A percentile compares a stretch with the other conserved stretches of the same genome.
These are phyloP conservation scores for Scedosporium minutisporum DNA, from an alignment of 2,329 filamentous ascomycete genomes.

Conservation along the genomic window DNA sequence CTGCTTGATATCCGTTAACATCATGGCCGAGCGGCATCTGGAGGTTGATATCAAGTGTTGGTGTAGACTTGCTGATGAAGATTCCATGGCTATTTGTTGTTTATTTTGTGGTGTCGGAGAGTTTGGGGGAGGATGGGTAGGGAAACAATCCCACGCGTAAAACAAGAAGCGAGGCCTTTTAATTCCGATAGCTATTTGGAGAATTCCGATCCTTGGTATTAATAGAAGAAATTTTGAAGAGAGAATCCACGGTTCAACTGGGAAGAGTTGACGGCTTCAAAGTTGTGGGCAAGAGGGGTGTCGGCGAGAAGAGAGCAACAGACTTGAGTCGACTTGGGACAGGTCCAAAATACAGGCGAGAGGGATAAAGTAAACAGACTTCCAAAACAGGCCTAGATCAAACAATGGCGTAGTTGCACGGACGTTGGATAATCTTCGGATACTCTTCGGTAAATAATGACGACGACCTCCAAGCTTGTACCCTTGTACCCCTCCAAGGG, in stretches of 20 bases:
- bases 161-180: neutral
- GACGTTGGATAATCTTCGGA: neutral
- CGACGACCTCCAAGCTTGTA: neutral
- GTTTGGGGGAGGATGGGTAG: conserved; percentile 8
- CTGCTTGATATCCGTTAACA: conserved; percentile 12
- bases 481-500: neutral
- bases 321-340: conserved; percentile 9
- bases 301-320: neutral
- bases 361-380: conserved; percentile 6
- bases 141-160: conserved; percentile 3
- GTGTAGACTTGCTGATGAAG: conserved; percentile 18
- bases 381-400: neutral
- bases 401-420: neutral
- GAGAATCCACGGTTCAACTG: neutral
- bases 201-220: neutral
- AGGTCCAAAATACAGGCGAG: neutral
- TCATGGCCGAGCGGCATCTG: conserved; percentile 12
- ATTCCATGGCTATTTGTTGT: conserved; percentile 16
- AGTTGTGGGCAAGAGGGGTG: neutral
- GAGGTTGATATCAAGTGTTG: conserved; percentile 13
- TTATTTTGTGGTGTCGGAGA: conserved; percentile 11
- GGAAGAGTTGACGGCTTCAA: neutral
- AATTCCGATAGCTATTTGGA: neutral
- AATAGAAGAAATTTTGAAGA: neutral
- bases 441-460: conserved; percentile 1